Evolutionary conservation across 345 rosid genomes (phyloP), one percentile per base, ranked within the genome.

Genomic region (Pistacia vera): DNA sequence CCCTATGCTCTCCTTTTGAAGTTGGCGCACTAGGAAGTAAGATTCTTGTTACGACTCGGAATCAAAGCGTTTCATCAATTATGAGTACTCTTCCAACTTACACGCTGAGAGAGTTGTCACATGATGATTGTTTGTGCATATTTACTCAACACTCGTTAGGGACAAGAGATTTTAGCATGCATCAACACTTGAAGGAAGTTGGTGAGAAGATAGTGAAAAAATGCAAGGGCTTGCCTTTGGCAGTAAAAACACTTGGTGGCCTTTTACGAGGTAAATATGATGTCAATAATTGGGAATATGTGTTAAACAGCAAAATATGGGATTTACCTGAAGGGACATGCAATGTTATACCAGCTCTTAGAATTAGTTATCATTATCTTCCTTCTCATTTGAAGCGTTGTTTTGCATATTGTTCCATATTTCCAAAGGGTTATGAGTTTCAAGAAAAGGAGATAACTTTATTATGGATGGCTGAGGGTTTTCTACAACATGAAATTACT

Each of bases 241-340:
- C 80, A 0, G 60, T 57, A 6, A 75, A 76, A 61, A 30, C 79
- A 16, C 57, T 80, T 41, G 83, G 83, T 3, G 55, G 83, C 7
- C 66, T 80, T 8, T 70, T 80, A 18, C 68, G 68, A 2, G 52
- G 17, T 9, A 66, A 75, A 38, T 44, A 2, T 7, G 63, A 33
- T 61, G 9, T 18, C 2, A 76, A 56, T 1, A 57, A 66, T 25
- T 77, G 81, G 84, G 46, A 72, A 52, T 41, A 33, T 11, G 69
- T 81, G 11, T 35, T 75, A 74, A 30, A 58, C 7, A 72, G 80
- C n/a, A 36, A 62, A 0, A 41, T 81, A 0, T 77, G 80, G 81
- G 48, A 68, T 11, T 17, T 72, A 14, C 18, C 73, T 0, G 73
- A 54, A 17, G 64, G 33, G 18, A 66, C 59, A 38, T 65, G 72